Conservation (phyloP, 2,329 filamentous ascomycete species). For the Diaporthe citrichinensis region DNA sequence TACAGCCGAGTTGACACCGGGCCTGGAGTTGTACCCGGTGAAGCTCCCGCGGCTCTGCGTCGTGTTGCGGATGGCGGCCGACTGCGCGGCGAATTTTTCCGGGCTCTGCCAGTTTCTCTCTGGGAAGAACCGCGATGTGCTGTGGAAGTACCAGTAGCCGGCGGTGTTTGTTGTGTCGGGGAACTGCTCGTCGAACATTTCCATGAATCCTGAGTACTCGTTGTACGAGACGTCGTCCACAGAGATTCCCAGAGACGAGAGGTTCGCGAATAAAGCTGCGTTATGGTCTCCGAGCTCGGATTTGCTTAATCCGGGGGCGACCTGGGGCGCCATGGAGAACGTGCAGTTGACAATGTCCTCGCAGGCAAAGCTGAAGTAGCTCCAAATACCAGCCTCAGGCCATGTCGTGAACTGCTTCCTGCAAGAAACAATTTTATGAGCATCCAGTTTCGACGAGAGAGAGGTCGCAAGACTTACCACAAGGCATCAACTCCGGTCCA, state of each 20-base stretch:
- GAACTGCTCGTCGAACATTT: conserved; percentile 48
- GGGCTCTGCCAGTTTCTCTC: conserved; percentile 49
- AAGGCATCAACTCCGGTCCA: conserved; percentile 48
- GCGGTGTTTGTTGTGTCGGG: conserved; percentile 51
- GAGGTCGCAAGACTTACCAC: neutral
- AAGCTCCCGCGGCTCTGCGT: conserved; percentile 48
- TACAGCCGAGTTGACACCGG: conserved; percentile 44
- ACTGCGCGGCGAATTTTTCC: conserved; percentile 48
- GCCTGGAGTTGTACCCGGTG: conserved; percentile 50
- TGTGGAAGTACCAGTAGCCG: conserved; percentile 52
- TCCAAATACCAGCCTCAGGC: conserved; percentile 38
- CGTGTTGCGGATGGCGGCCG: conserved; percentile 46
- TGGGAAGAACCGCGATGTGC: conserved; percentile 52
- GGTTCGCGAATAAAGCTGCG: conserved; percentile 56
- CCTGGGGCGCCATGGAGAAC: conserved; percentile 39
- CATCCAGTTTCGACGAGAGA: neutral
- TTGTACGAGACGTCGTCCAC: conserved; percentile 46
- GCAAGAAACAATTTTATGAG: neutral
- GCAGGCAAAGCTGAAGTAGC: conserved; percentile 15
- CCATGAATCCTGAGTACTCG: conserved; percentile 47
- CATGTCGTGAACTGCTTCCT: conserved; percentile 22
- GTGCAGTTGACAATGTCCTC: neutral
- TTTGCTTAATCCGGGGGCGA: conserved; percentile 33
- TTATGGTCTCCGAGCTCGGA: conserved; percentile 30
- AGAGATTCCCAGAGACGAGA: conserved; percentile 55